Evolutionary conservation across 73 alveolate species (phyloP).

Genomic region (Paramecium sexaurelia): DNA sequence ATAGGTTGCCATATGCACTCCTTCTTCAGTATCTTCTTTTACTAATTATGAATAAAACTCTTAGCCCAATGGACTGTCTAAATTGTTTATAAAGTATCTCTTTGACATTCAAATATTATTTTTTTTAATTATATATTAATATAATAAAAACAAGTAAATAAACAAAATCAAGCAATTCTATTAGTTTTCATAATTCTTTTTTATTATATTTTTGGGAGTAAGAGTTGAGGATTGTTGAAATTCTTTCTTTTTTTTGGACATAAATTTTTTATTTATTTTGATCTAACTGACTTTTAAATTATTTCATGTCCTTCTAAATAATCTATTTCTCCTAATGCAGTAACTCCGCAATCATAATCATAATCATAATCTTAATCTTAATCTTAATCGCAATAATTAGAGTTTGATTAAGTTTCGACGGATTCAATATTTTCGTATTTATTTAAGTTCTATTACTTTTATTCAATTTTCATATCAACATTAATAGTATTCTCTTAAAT

Average conservation of each 20-base stretch:
- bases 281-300: background rate
- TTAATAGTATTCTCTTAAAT: background rate
- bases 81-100: slow-evolving; percentile 64
- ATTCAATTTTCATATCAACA: background rate
- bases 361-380: background rate
- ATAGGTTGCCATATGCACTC: slow-evolving; percentile 69
- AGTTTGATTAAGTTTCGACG: background rate
- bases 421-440: background rate
- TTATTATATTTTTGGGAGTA: background rate
- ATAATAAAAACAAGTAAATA: background rate
- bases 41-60: slow-evolving; percentile 56
- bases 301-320: background rate
- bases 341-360: too few species aligned
- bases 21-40: slow-evolving; percentile 63
- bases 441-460: background rate
- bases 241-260: background rate
- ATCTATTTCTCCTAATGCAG: background rate
- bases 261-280: background rate
- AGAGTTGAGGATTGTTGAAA: background rate
- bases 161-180: background rate
- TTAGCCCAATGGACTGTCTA: slow-evolving; percentile 61
- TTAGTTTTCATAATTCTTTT: background rate
- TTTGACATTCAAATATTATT: slow-evolving; percentile 48
- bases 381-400: background rate
- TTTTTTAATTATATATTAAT: background rate